A percentile compares a stretch with the other conserved stretches of the same genome.
These are phyloP conservation scores for Kurtzmaniella natalensis DNA, from an alignment of 1,139 yeast species.

Conservation along the genomic window DNA sequence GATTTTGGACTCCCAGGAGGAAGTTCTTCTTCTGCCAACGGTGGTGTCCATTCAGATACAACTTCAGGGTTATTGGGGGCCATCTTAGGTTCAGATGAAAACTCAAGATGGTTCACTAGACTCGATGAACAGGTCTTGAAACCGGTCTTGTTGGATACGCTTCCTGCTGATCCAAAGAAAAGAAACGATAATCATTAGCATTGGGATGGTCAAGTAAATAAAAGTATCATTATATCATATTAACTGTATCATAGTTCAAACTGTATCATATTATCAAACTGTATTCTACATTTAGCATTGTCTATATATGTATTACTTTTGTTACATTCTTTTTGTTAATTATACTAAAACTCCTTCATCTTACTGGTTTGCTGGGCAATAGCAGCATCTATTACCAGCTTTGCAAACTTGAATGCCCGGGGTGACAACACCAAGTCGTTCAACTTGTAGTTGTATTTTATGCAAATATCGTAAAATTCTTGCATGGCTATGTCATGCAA, in stretches of 20 bases:
- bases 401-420: conserved; percentile 62
- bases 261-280: too few species aligned
- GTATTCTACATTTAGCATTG: not conserved
- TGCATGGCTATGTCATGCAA: conserved; percentile 60
- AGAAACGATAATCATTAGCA: conserved; percentile 8
- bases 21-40: not conserved
- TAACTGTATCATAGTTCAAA: too few species aligned
- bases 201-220: conserved; percentile 1
- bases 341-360: not conserved
- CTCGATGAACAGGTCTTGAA: conserved; percentile 95
- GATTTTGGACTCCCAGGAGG: conserved; percentile 18
- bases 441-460: conserved; percentile 56
- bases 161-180: conserved; percentile 18
- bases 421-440: conserved; percentile 61
- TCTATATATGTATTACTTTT: not conserved
- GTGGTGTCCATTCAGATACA: not conserved
- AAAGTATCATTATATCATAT: not conserved
- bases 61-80: conserved; percentile 36
- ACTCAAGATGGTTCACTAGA: conserved; percentile 86
- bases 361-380: conserved; percentile 35
- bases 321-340: not conserved
- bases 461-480: conserved; percentile 60
- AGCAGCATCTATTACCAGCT: conserved; percentile 69
- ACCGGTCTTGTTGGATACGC: conserved; percentile 80
- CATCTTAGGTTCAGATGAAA: conserved; percentile 61